Base-by-base conservation (phyloP, 2,329 filamentous ascomycete genomes). In the Myriosclerotinia curreyana region DNA sequence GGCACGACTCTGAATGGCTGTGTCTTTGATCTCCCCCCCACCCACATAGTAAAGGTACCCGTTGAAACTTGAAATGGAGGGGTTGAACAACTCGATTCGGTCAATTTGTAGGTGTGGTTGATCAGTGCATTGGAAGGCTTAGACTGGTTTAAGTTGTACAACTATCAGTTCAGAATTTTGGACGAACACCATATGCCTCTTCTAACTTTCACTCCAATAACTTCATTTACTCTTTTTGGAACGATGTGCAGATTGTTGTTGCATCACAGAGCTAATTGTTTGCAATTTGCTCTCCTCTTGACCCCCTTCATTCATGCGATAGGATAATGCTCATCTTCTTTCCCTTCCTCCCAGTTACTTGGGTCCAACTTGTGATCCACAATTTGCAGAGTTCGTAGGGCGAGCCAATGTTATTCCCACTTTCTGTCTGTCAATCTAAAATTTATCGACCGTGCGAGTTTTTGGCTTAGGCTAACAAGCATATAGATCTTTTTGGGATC, bases 51-150 rank as follows among this genome's bases (percentile, higher is more conserved):
- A n/a, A 44, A 54, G 60, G 40, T 60, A 50, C 58, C 58, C 46
- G 34, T 51, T 50, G 34, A 38, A 51, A 51, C n/a, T 51, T 50
- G 34, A 38, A 51, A 51, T 36, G 31, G 17, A 34, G 28, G 28
- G 50, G 9, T n/a, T 11, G 14, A 22, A 25, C 11, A 38, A 40
- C 49, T 36, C 51, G 40, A 46, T 48, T 44, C 36, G 12, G 31
- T 50, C 28, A n/a, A 62, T 56, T 62, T 54, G 60, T 46, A 42
- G 40, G 52, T 28, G 34, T 44, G n/a, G 25, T 40, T 62, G 60
- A 56, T 63, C 42, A 49, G 34, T 58, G 53, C 61, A 63, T 63
- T 20, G 36, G 52, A 58, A 58, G 61, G 61, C 61, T 63, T 59
- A 50, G 60, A 42, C 31, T 28, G 6, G 56, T 53, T 53, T n/a